Base-by-base conservation (phyloP, 2,329 filamentous ascomycete species). In the Lecanicillium sp. region DNA sequence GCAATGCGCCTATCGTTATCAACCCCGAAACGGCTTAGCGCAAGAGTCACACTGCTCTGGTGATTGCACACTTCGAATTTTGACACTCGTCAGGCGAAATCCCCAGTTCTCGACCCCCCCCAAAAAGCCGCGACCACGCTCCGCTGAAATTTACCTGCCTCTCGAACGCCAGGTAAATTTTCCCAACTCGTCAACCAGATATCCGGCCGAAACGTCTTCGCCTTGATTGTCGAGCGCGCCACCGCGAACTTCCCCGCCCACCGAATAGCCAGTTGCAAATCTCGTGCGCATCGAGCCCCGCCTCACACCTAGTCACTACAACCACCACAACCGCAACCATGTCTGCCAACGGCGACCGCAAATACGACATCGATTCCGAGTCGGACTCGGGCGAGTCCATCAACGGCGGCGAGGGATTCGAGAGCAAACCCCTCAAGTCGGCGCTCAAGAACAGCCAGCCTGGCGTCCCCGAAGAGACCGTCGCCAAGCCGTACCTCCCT, bases 371-470 rank as follows among this genome's bases (percentile, higher is more conserved):
- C 60, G 84, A 88, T 62, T 85, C 84, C 55, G 85, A 88, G 58
- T 81, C 78, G 44, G 77, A 78, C 62, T 79, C 76, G 42, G 78
- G 71, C 62, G 86, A 88, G 64, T 85, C 81, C 49, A 65, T 80
- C 52, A 77, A 79, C 44, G 73, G 73, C 52, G 69, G 72, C 56
- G 77, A 84, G 55, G 79, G 80, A 52, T 56, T 68, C 41, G 75
- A 81, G 47, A 75, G 83, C 60, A 83, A 87, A 75, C 78, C 81
- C 49, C 69, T 83, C 62, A 95, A 95, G 78, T 87, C 90, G 38
- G 83, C 88, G 21, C 73, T 97, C 70, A 96, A 96, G 79, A 90
- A 90, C 71, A 63, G 66, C 44, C 63, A 65, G 59, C 68, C 75
- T 48, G 77, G 71, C 32, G 70, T 83, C 51, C 72, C 77, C 51